Evolutionary conservation across 805 yeast species (phyloP).

Genomic region (Candida tibetensis): DNA sequence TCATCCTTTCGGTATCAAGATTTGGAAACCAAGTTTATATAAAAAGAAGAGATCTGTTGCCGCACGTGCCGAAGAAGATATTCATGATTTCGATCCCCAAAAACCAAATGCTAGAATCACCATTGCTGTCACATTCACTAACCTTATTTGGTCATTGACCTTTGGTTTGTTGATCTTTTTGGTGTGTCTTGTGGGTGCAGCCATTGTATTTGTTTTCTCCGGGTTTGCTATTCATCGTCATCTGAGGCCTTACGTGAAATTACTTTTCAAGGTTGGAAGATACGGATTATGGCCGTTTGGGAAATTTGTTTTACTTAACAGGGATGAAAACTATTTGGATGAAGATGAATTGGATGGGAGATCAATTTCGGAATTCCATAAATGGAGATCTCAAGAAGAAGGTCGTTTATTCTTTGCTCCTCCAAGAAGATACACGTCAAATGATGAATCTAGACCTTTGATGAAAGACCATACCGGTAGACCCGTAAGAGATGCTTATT

Average conservation of each 20-base stretch:
- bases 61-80: constrained; percentile 86
- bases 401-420: constrained; percentile 82
- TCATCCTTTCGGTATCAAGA: constrained; percentile 97
- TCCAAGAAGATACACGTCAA: constrained; percentile 39
- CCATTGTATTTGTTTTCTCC: constrained; percentile 42
- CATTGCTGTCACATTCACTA: constrained; percentile 63
- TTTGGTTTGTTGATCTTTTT: constrained; percentile 64
- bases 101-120: constrained; percentile 50
- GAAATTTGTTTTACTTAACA: constrained; percentile 71
- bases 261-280: constrained; percentile 60
- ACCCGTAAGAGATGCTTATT: constrained; percentile 36
- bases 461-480: constrained; percentile 44
- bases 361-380: constrained; percentile 75
- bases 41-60: constrained; percentile 92
- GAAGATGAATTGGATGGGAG: constrained; percentile 92
- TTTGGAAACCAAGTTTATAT: constrained; percentile 97
- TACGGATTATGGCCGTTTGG: constrained; percentile 88
- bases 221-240: constrained; percentile 43
- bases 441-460: constrained; percentile 33
- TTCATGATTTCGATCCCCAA: constrained; percentile 65
- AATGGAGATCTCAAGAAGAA: constrained; percentile 81
- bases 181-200: constrained; percentile 50
- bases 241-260: constrained; percentile 59
- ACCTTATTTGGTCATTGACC: constrained; percentile 68
- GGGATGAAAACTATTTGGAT: constrained; percentile 73